Percentiles rank a stretch among this genome's conserved stretches.
Evolutionary conservation across 768 basidiomycete genomes (phyloP).

Genomic region (Boletus tylopilopsis): DNA sequence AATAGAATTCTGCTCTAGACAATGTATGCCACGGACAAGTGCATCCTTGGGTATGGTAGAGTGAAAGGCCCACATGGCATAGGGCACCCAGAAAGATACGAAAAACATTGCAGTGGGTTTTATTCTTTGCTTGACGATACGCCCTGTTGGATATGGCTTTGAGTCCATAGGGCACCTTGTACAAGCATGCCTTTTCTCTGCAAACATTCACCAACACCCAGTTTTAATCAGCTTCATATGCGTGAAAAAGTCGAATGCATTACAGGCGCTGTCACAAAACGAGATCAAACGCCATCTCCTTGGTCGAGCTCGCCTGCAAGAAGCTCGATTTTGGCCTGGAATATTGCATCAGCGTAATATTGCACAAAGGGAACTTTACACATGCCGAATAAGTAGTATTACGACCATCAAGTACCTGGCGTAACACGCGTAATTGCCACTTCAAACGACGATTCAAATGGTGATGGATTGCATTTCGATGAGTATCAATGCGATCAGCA

Average conservation of each 20-base stretch:
- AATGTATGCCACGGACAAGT: slow-evolving; percentile 12
- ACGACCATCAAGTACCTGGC: slow-evolving; percentile 62
- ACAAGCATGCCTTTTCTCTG: slow-evolving; percentile 46
- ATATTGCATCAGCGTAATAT: slow-evolving; percentile 4
- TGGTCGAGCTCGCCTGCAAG: slow-evolving; percentile 62
- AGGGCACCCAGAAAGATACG: not conserved
- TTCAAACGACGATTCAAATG: slow-evolving; percentile 54
- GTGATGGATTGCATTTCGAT: slow-evolving; percentile 45
- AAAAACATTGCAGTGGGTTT: slow-evolving; percentile 2
- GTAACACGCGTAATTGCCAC: slow-evolving; percentile 66
- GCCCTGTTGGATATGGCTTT: slow-evolving; percentile 60
- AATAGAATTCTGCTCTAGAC: not conserved
- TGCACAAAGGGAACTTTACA: slow-evolving; percentile 2
- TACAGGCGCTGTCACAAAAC: not conserved
- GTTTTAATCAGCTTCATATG: not conserved
- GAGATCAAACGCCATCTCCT: slow-evolving; percentile 46
- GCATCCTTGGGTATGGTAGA: not conserved
- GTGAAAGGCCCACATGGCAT: not conserved
- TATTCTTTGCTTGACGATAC: slow-evolving; percentile 76
- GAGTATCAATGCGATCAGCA: slow-evolving; percentile 34
- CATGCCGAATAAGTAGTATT: slow-evolving; percentile 63
- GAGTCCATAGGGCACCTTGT: slow-evolving; percentile 71
- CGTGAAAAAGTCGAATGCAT: not conserved
- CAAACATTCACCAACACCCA: not conserved
- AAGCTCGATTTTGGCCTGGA: slow-evolving; percentile 60